phyloP scores from a whole-genome alignment of 73 alveolate genomes.

The Urostyla sp. region DNA sequence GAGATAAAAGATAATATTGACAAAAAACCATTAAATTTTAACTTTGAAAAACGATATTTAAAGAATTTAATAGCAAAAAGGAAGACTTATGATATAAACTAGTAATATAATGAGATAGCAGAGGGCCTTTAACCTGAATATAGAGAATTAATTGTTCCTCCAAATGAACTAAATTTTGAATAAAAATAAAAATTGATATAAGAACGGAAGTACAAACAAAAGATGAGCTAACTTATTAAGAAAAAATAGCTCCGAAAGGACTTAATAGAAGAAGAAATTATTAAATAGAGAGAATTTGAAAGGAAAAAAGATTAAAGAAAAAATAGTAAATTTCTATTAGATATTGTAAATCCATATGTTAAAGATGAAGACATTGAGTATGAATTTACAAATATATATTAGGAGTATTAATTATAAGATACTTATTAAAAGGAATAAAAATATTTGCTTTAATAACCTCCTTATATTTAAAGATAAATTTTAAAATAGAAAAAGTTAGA shows the following conservation, averaged over 20 bases:
- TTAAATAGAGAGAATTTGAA: background rate
- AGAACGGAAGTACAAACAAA: conserved; percentile 22
- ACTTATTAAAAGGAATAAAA: no score
- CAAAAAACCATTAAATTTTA: conserved; percentile 19
- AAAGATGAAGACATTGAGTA: conserved; percentile 43
- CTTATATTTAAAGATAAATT: no score
- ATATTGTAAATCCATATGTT: background rate
- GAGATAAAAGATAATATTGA: conserved; percentile 25
- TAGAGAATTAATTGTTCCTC: conserved; percentile 3
- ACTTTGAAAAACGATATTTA: conserved; percentile 22
- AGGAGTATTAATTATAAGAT: conserved; percentile 10
- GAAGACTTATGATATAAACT: background rate
- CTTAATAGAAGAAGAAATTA: conserved; percentile 2
- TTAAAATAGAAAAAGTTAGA: background rate
- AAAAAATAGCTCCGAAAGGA: conserved; percentile 6
- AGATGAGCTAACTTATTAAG: conserved; percentile 29
- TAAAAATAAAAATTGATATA: background rate
- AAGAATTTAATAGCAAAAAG: conserved; percentile 6
- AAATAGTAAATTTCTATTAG: background rate
- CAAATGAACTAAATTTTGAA: background rate
- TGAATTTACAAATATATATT: conserved; percentile 27
- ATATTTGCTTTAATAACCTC: no score
- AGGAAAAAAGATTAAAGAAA: background rate
- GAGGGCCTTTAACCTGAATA: conserved; percentile 24
- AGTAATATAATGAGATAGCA: conserved; percentile 20